Base-by-base conservation (phyloP, 345 rosid genomes). In the Arabidopsis thaliana region DNA sequence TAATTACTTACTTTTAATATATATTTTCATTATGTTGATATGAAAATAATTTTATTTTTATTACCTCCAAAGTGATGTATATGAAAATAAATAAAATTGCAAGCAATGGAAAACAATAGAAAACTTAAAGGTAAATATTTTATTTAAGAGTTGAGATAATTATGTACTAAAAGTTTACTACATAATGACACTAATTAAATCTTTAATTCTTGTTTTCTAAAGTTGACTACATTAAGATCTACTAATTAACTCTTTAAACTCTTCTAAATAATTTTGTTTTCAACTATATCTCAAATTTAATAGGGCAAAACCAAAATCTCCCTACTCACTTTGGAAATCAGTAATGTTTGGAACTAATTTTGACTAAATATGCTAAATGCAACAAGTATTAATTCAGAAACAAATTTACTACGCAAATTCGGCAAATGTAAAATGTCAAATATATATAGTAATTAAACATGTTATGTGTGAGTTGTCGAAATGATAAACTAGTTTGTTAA, bases 221-320 rank as follows among this genome's bases (percentile, higher is more conserved):
- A 53, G 37, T 42, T 40, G 61, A 52, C 59, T 67, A 53, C 14
- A 63, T 4, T 24, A 67, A 37, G 14, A 16, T 10, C 37, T 50
- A 40, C 55, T 30, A n/a, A 46, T 16, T 40, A 8, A 37, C 5
- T 3, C 6, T 28, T 28, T 68, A 6, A 65, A 67, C 50, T 25
- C 72, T 28, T 28, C 3, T 34, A 50, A 38, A 24, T 8, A 33
- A 16, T 16, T 33, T 48, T 48, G 7, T 46, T 48, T 67, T 53
- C 72, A 53, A 38, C 40, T 50, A 53, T n/a, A 67, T 67, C 72
- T 40, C 11, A n/a, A 9, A 53, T 25, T 25, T 68, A 9, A 3
- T 40, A 68, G 22, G 50, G 28, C 22, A 55, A 30, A 28, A 49
- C 12, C 5, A 66, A 36, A 66, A 3, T 36, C 16, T 50, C 20